Base-by-base conservation (phyloP, 2,329 filamentous ascomycete species). In the Arthrobotrys iridis region DNA sequence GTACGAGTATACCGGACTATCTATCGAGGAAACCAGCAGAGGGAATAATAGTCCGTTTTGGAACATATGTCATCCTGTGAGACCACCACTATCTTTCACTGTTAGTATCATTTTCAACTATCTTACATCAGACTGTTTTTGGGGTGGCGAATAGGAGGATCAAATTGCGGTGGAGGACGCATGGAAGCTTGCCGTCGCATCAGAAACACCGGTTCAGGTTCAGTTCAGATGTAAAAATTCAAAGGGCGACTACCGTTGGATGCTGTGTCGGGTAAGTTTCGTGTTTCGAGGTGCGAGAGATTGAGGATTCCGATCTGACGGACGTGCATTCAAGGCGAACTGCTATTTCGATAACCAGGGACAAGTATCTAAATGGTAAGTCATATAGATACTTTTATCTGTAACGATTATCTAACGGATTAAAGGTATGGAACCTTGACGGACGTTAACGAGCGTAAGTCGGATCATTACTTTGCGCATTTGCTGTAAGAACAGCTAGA, bases 241-340 rank as follows among this genome's bases (percentile, higher is more conserved):
- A 57, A 86, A 90, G 30, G 91, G 91, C 0, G 86, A 90, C 66
- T 93, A 88, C 87, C 85, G 90, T 62, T 94, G 91, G 91, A 92
- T 93, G 85, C 83, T 94, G 1, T 91, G 89, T 8, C 86, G 90
- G 45, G 91, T 76, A 76, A 59, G 62, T 22, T 37, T 37, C 18
- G 37, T 30, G 18, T 13, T 26, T n/a, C 4, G 8, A 11, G n/a
- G 22, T 15, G 2, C 3, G 5, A 20, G 30, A 35, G 18, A 55
- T 20, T 35, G 8, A 18, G 15, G 18, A 11, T n/a, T n/a, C n/a
- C n/a, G 48, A 13, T 37, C 13, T 22, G n/a, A 60, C 28, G n/a
- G 30, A 55, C 30, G 50, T 22, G 50, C 28, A 55, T 55, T 22
- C 50, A 46, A 76, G 71, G 71, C 71, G 20, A 70, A 70, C 45